Evolutionary conservation across 1,284 basidiomycete genomes (phyloP), one percentile per base, ranked within the genome.

Genomic region (Ceratobasidium sp.): DNA sequence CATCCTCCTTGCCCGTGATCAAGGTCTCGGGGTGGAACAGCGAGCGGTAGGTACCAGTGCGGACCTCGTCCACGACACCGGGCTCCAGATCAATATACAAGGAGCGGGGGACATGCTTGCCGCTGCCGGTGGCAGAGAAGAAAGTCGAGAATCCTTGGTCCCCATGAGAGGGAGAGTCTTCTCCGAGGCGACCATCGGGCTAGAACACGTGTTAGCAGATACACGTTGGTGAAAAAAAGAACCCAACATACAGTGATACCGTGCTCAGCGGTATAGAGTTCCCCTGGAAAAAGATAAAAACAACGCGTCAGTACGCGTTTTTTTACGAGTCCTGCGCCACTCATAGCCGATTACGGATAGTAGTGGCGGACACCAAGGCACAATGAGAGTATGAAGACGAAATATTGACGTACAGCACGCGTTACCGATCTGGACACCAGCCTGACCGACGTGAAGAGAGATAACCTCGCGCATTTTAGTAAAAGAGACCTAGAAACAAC

Each of bases 1-100:
- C 97, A 83, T 99, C 97, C 89, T 99, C 97, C 89, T 99, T 99
- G 81, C 97, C 97, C 77, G 94, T 95, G 85, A 99, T 94, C 89
- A 99, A 92, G 79, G 96, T 98, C 89, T 99, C 97, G 11, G 98
- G 98, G 87, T 99, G 98, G 90, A 99, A 99, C 68, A 99, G 91
- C 79, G 91, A 92, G 83, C 95, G 91, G 88, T 98, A 99, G 77
- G 92, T 91, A 80, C 98, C 97, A 76, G 91, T 94, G 86, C 95
- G 94, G 83, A 99, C 96, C 82, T 97, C 96, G 83, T 98, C 97
- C 83, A 99, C 92, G 79, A 92, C 97, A 83, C 96, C 94, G 75
- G 97, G 96, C 86, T 98, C 97, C 79, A 98, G 89, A 86, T 98
- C 97, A 82, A 97, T 92, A 87, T 99, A 99, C 82, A 99, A 91